phyloP scores from a whole-genome alignment of 306 rosid species.

The Dalbergia cochinchinensis region DNA sequence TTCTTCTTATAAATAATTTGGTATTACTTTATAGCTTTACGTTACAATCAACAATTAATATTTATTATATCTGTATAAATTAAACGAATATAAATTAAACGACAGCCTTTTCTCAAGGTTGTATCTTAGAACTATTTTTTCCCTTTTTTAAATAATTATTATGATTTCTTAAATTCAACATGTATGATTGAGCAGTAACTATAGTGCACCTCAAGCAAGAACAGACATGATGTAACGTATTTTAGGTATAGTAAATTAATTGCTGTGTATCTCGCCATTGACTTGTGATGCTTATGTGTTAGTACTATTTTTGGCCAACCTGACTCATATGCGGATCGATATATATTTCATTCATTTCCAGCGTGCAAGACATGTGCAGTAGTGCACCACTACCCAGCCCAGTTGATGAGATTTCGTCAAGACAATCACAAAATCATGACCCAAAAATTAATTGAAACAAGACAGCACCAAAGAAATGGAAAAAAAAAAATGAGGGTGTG shows the following conservation, averaged over 20 bases:
- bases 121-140: neutral
- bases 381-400: slow-evolving; percentile 31
- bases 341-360: slow-evolving; percentile 27
- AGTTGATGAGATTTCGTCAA: slow-evolving; percentile 31
- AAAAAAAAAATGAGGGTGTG: neutral
- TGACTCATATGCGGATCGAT: slow-evolving; percentile 41
- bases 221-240: slow-evolving; percentile 52
- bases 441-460: neutral
- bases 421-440: neutral
- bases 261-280: slow-evolving; percentile 32
- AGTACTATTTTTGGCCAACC: slow-evolving; percentile 42
- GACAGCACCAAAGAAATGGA: neutral
- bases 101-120: slow-evolving; percentile 35
- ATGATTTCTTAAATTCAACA: neutral
- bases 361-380: slow-evolving; percentile 43
- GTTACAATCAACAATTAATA: slow-evolving; percentile 18
- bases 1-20: slow-evolving; percentile 25
- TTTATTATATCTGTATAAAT: no score
- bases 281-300: slow-evolving; percentile 38
- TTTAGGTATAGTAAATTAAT: slow-evolving; percentile 42
- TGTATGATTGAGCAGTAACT: slow-evolving; percentile 38
- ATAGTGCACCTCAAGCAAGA: slow-evolving; percentile 55
- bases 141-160: neutral
- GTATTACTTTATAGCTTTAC: slow-evolving; percentile 9
- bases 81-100: no score